Conservation (phyloP, 768 basidiomycete species). For the Russula sp. region DNA sequence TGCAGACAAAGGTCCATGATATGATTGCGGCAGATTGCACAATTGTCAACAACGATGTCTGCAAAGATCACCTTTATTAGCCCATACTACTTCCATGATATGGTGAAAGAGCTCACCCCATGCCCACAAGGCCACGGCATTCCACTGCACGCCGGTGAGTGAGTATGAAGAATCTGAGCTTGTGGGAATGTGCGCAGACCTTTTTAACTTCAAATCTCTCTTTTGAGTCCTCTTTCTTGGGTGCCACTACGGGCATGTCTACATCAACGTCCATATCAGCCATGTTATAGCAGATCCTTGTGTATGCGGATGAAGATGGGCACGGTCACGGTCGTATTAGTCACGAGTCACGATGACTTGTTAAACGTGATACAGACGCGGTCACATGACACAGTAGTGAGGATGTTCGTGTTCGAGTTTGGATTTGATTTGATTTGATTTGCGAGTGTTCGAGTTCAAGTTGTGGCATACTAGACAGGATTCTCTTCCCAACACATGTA, state of each 20-base stretch:
- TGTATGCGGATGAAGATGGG: background rate
- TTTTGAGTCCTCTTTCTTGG: slow-evolving; percentile 55
- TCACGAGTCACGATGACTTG: background rate
- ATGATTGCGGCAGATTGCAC: slow-evolving; percentile 98
- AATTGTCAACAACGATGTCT: slow-evolving; percentile 99
- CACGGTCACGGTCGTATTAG: background rate
- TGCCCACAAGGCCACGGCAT: slow-evolving; percentile 96
- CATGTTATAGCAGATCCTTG: slow-evolving; percentile 33
- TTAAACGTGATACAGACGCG: slow-evolving; percentile 17
- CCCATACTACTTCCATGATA: background rate
- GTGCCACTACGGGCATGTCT: slow-evolving; percentile 45
- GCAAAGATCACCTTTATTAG: slow-evolving; percentile 3
- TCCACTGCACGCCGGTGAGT: slow-evolving; percentile 64
- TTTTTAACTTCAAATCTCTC: slow-evolving; percentile 98
- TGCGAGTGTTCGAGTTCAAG: background rate
- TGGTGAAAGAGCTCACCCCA: slow-evolving; percentile 61
- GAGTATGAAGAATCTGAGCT: background rate
- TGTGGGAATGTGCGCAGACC: slow-evolving; percentile 42
- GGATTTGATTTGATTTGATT: background rate
- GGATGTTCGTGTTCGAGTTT: slow-evolving; percentile 24
- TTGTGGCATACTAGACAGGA: slow-evolving; percentile 31
- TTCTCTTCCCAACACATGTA: slow-evolving; percentile 31
- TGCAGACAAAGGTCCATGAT: slow-evolving; percentile 98
- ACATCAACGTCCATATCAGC: slow-evolving; percentile 78
- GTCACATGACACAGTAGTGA: slow-evolving; percentile 33